Evolutionary conservation across 1,284 basidiomycete species (phyloP), one percentile per base, ranked within the genome.

Genomic region (Flammula alnicola): DNA sequence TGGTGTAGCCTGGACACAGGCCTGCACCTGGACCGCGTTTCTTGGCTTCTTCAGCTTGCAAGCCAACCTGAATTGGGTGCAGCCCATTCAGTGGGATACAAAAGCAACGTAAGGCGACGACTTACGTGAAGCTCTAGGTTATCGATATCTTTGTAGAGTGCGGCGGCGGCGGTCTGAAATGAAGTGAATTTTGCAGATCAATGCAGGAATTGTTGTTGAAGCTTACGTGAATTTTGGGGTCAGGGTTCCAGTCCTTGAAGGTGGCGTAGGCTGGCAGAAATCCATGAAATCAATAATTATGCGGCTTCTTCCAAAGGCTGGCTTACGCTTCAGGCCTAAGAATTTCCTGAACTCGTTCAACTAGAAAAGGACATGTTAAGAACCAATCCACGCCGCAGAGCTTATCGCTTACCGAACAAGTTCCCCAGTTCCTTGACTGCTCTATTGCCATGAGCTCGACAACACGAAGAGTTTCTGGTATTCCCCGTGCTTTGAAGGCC

Each of bases 1-100:
- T 89, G 6, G 92, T 93, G 72, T 86, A 93, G 17, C 91, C 91
- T n/a, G 91, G 89, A 65, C 89, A 91, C 3, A 92, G 65, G 9
- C 93, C 93, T 6, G 88, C 86, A n/a, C 90, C 90, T 6, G 83
- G 79, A 33, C 81, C 79, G 14, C 83, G 79, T 10, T 69, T 63
- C 63, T 93, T 93, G 8, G 84, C 63, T 64, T 92, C 77, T 64
- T 93, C 90, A 4, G 88, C 87, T 71, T 88, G 86, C 47, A 89
- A 65, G n/a, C 88, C 86, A 20, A 84, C 79, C 78, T 83, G 20
- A 4, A 51, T 17, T 9, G 17, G 5, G 17, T 8, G 23, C 26
- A n/a, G 19, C 32, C 14, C 26, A 19, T n/a, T n/a, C n/a, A 14
- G 20, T 30, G 22, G 10, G 48, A 12, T 8, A 40, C 9, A 33